A percentile compares a stretch with the other conserved stretches of the same genome.
phyloP scores from a whole-genome alignment of 805 yeast genomes.

The Saturnispora besseyi region DNA sequence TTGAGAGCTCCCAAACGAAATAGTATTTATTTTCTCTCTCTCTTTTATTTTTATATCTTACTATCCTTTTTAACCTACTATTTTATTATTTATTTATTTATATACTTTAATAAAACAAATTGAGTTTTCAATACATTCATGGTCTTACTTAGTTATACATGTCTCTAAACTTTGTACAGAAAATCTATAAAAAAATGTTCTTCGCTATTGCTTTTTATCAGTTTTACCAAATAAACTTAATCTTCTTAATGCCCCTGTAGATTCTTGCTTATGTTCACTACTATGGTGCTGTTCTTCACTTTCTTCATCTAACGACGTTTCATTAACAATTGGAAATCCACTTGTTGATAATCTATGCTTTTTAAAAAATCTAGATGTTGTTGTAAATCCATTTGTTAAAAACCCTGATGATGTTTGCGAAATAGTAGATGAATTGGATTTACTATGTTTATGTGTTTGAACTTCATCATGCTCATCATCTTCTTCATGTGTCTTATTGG shows the following conservation, averaged over 20 bases:
- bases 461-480: conserved; percentile 4
- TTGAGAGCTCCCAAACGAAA: background rate
- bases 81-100: background rate
- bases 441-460: conserved; percentile 2
- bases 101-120: background rate
- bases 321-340: conserved; percentile 1
- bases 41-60: background rate
- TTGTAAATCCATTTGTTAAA: background rate
- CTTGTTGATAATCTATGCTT: conserved; percentile 7
- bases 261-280: conserved; percentile 10
- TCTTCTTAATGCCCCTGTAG: conserved; percentile 23
- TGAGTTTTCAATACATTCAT: background rate
- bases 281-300: background rate
- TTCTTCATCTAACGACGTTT: conserved; percentile 2
- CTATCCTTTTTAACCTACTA: background rate
- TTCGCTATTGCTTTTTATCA: conserved; percentile 14
- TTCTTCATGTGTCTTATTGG: conserved; percentile 12
- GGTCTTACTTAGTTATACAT: background rate
- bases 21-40: background rate
- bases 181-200: background rate
- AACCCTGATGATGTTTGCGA: conserved; percentile 1
- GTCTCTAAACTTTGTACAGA: background rate
- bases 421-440: conserved; percentile 2
- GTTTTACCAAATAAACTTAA: conserved; percentile 26
- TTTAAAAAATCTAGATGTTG: conserved; percentile 7